Conservation (phyloP, 805 yeast species). For the Wickerhamomyces mucosus region DNA sequence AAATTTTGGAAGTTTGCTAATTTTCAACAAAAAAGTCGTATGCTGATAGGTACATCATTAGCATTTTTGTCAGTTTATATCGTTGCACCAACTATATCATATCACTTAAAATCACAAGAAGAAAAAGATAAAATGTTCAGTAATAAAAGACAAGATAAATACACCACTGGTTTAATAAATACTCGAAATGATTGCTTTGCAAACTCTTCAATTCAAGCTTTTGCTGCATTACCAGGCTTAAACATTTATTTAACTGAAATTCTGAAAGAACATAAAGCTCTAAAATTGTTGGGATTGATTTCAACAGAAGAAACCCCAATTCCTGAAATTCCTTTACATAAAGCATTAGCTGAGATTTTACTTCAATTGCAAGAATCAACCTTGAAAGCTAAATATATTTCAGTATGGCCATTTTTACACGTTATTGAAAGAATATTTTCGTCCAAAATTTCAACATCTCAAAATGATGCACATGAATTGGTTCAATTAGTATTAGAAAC, state of each 20-base stretch:
- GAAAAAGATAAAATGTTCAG: slow-evolving; percentile 19
- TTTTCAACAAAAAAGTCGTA: slow-evolving; percentile 8
- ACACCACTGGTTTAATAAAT: slow-evolving; percentile 78
- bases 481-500: slow-evolving; percentile 76
- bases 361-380: slow-evolving; percentile 55
- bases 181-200: slow-evolving; percentile 88
- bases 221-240: slow-evolving; percentile 51
- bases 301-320: slow-evolving; percentile 13
- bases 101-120: slow-evolving; percentile 12
- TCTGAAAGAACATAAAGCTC: slow-evolving; percentile 15
- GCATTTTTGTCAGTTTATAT: slow-evolving; percentile 22
- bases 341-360: slow-evolving; percentile 42
- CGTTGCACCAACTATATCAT: slow-evolving; percentile 20
- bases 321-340: slow-evolving; percentile 44
- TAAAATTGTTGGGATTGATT: slow-evolving; percentile 5
- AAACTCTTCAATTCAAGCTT: slow-evolving; percentile 77
- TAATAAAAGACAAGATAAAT: slow-evolving; percentile 55
- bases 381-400: slow-evolving; percentile 39
- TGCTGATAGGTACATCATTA: slow-evolving; percentile 17
- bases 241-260: slow-evolving; percentile 42
- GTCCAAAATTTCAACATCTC: slow-evolving; percentile 67
- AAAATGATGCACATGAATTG: slow-evolving; percentile 94
- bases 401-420: slow-evolving; percentile 73
- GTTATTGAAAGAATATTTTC: slow-evolving; percentile 65
- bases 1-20: slow-evolving; percentile 16